phyloP scores from a whole-genome alignment of 1,284 basidiomycete species.

The Fereydounia khargensis region DNA sequence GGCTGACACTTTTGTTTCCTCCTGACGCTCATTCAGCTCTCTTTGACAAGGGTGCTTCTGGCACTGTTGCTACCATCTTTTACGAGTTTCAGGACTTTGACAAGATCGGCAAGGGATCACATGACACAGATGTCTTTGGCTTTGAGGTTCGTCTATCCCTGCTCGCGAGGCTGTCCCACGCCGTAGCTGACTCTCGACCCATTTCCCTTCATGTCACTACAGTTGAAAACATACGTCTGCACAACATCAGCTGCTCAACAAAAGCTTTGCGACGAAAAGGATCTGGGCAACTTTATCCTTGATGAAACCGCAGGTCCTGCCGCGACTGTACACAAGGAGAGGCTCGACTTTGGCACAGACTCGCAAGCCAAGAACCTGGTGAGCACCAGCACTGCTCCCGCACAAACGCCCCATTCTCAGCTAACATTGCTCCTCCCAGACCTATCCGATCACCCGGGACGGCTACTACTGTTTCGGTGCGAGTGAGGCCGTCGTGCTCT shows the following conservation, averaged over 20 bases:
- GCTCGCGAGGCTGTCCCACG: not conserved
- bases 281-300: slow-evolving; percentile 47
- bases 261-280: slow-evolving; percentile 30
- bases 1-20: not conserved
- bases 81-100: slow-evolving; percentile 89
- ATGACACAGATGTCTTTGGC: slow-evolving; percentile 51
- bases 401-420: too few species aligned
- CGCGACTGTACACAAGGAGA: slow-evolving; percentile 22
- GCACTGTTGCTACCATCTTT: slow-evolving; percentile 88
- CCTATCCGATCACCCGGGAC: slow-evolving; percentile 76
- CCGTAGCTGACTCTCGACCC: not conserved
- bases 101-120: slow-evolving; percentile 70
- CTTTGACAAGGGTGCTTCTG: slow-evolving; percentile 73
- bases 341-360: slow-evolving; percentile 35
- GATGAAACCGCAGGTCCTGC: slow-evolving; percentile 23
- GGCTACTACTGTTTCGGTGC: slow-evolving; percentile 93
- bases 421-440: slow-evolving; percentile 12
- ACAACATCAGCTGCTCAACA: slow-evolving; percentile 19
- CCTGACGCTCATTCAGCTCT: too few species aligned
- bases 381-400: too few species aligned
- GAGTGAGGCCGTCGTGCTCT: slow-evolving; percentile 50
- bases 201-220: slow-evolving; percentile 7
- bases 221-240: slow-evolving; percentile 68
- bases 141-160: slow-evolving; percentile 47
- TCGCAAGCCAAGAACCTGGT: slow-evolving; percentile 13